Percentiles rank a stretch among this genome's conserved stretches.
phyloP scores from a whole-genome alignment of 768 basidiomycete genomes.

The Lepiota brunneoincarnata region DNA sequence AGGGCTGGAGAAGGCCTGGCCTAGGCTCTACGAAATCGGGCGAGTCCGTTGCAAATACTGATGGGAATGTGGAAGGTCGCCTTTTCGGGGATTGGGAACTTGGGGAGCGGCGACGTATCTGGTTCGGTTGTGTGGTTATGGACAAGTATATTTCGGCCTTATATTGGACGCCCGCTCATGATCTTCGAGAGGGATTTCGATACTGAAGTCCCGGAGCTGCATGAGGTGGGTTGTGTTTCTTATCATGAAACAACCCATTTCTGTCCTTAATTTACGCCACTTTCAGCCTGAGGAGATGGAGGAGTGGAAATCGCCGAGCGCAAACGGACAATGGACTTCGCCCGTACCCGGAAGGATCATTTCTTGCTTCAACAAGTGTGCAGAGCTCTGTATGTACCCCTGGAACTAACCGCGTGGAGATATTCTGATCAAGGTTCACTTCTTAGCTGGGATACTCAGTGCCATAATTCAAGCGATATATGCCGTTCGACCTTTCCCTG shows the following conservation, averaged over 20 bases:
- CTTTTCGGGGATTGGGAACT: conserved; percentile 63
- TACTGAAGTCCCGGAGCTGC: conserved; percentile 58
- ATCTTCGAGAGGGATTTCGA: conserved; percentile 78
- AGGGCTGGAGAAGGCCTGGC: conserved; percentile 67
- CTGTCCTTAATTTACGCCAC: conserved; percentile 4
- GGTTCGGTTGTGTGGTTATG: conserved; percentile 78
- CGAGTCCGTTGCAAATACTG: neutral
- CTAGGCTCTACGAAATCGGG: conserved; percentile 31
- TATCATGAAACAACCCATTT: neutral
- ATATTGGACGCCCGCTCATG: conserved; percentile 75
- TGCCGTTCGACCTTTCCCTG: conserved; percentile 48
- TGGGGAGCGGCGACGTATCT: conserved; percentile 69
- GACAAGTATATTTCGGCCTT: conserved; percentile 78
- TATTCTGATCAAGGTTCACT: conserved; percentile 12
- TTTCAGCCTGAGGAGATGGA: conserved; percentile 65
- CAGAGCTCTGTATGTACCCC: conserved; percentile 58
- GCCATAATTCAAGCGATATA: conserved; percentile 72
- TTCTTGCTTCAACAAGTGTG: conserved; percentile 79
- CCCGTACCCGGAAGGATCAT: conserved; percentile 49
- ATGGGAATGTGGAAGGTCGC: conserved; percentile 19
- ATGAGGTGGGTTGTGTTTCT: conserved; percentile 42
- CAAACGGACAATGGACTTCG: conserved; percentile 16
- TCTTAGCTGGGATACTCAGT: conserved; percentile 63
- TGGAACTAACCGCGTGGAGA: neutral
- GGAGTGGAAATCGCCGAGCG: conserved; percentile 36